A percentile compares a stretch with the other conserved stretches of the same genome.
phyloP scores from a whole-genome alignment of 768 basidiomycete genomes.

The Phlegmacium glaucopus region DNA sequence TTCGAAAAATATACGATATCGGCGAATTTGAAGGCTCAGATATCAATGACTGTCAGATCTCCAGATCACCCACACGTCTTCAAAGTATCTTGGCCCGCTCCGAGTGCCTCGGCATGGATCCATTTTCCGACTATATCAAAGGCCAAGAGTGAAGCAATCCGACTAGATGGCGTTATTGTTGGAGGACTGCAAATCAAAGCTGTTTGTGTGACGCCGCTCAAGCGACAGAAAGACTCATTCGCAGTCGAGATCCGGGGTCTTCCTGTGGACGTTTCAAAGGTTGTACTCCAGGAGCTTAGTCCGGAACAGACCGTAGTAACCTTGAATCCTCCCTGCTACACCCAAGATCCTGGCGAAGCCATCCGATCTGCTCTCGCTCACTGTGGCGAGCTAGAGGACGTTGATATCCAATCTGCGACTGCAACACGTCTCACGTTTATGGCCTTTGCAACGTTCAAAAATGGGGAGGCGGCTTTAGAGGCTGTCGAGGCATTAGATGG shows the following conservation, averaged over 20 bases:
- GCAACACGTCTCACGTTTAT: slow-evolving; percentile 27
- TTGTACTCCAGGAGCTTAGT: slow-evolving; percentile 32
- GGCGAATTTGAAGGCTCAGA: slow-evolving; percentile 24
- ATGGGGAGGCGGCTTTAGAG: slow-evolving; percentile 28
- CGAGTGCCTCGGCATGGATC: slow-evolving; percentile 41
- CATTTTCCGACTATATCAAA: slow-evolving; percentile 38
- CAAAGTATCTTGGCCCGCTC: slow-evolving; percentile 43
- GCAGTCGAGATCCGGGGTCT: slow-evolving; percentile 43
- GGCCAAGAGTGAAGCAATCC: slow-evolving; percentile 41
- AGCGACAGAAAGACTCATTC: slow-evolving; percentile 33
- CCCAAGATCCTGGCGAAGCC: slow-evolving; percentile 21
- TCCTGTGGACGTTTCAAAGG: slow-evolving; percentile 28
- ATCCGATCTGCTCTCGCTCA: slow-evolving; percentile 32
- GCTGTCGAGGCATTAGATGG: slow-evolving; percentile 27
- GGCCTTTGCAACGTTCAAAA: slow-evolving; percentile 41
- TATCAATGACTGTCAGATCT: slow-evolving; percentile 8
- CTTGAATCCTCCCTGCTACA: slow-evolving; percentile 34
- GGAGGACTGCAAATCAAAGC: slow-evolving; percentile 39
- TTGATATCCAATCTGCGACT: slow-evolving; percentile 36
- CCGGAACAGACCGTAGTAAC: slow-evolving; percentile 22
- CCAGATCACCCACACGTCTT: slow-evolving; percentile 17
- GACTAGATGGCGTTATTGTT: slow-evolving; percentile 35
- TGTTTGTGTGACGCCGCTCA: slow-evolving; percentile 30
- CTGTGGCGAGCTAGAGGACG: slow-evolving; percentile 35
- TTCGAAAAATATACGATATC: slow-evolving; percentile 20